These are phyloP conservation scores for Camelina laxa DNA, from an alignment of 345 rosid species.

Conservation along the genomic window DNA sequence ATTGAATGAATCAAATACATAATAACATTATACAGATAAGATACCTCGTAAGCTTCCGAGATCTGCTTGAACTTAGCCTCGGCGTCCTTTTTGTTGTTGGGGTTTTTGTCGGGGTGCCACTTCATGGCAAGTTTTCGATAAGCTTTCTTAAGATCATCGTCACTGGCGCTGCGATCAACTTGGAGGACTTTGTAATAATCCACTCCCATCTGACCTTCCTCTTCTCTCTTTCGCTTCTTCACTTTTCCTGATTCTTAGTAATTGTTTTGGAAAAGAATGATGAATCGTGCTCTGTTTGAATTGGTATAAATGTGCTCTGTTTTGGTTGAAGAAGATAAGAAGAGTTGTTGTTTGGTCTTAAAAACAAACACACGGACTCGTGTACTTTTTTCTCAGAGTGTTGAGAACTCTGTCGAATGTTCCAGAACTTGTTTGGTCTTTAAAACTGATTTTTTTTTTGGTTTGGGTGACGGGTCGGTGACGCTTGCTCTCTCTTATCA, in stretches of 20 bases:
- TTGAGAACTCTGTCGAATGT: constrained; percentile 44
- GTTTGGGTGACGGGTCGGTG: constrained; percentile 5
- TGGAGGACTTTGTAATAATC: constrained; percentile 66
- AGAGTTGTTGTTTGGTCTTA: background rate
- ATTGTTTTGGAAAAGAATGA: no score
- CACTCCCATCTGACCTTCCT: constrained; percentile 52
- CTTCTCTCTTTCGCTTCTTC: constrained; percentile 48
- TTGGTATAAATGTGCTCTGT: background rate
- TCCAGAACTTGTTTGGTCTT: constrained; percentile 37
- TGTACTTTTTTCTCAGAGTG: constrained; percentile 25
- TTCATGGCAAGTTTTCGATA: constrained; percentile 58
- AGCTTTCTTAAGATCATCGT: constrained; percentile 71
- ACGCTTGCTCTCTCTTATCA: constrained; percentile 6
- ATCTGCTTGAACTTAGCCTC: constrained; percentile 73
- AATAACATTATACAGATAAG: no score
- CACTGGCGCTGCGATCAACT: constrained; percentile 60
- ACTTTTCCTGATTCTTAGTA: constrained; percentile 13
- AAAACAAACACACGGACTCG: constrained; percentile 4
- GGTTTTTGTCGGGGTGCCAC: constrained; percentile 51
- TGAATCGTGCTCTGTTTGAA: background rate
- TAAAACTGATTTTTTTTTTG: background rate
- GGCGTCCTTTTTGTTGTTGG: constrained; percentile 63
- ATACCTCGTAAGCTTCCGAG: constrained; percentile 74
- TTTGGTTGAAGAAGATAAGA: background rate
- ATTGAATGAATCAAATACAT: no score